These are phyloP conservation scores for Picea glauca DNA, from an alignment of 75 land plant species.

Conservation along the genomic window DNA sequence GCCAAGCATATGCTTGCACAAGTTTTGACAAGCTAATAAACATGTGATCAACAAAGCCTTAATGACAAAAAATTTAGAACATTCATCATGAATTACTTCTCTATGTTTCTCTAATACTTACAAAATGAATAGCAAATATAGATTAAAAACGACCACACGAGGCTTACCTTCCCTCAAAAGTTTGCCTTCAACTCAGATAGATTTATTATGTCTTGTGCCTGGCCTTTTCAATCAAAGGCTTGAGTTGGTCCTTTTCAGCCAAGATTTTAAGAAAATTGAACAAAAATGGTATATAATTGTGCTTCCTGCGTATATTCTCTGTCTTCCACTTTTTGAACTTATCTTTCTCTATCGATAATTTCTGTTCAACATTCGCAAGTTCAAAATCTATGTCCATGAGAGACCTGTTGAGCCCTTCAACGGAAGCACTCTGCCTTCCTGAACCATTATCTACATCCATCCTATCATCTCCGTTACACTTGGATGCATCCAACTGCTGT, in stretches of 20 bases:
- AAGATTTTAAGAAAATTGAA: slow-evolving; percentile 95
- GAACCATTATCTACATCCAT: slow-evolving; percentile 20
- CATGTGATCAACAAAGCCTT: background rate
- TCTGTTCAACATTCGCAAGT: slow-evolving; percentile 68
- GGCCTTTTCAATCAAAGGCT: slow-evolving; percentile 97
- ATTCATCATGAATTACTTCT: too few relatives aligned
- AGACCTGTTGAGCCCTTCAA: slow-evolving; percentile 42
- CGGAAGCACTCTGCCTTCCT: slow-evolving; percentile 15
- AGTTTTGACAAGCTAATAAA: background rate
- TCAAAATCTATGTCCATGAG: slow-evolving; percentile 72
- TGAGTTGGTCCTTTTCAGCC: slow-evolving; percentile 97
- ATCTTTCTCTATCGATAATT: slow-evolving; percentile 89
- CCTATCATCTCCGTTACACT: slow-evolving; percentile 24
- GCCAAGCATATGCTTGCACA: background rate
- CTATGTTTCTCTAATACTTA: background rate
- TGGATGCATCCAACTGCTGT: slow-evolving; percentile 39
- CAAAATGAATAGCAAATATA: background rate
- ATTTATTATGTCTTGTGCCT: slow-evolving; percentile 66
- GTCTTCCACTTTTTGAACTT: slow-evolving; percentile 99
- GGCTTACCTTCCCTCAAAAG: background rate
- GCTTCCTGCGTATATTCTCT: slow-evolving; percentile 93
- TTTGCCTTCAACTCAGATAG: background rate
- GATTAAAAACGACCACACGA: background rate
- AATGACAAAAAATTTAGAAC: background rate
- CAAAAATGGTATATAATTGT: slow-evolving; percentile 96